Evolutionary conservation across 2,329 filamentous ascomycete genomes (phyloP).

Genomic region (Taxawa tesnikishii): DNA sequence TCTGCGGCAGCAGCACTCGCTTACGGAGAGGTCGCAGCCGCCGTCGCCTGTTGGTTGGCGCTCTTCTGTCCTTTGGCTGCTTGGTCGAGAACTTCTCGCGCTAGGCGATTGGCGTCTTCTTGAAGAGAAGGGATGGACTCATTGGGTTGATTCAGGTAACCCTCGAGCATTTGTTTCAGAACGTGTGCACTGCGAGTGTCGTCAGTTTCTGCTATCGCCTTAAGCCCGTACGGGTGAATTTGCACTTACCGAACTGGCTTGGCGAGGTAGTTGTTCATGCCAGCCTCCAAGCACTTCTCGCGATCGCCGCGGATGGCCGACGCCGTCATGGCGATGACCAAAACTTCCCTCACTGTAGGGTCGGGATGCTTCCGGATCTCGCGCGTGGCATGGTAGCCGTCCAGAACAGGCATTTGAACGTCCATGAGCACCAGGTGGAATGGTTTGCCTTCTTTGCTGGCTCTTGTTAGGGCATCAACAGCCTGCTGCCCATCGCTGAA

Average conservation of each 20-base stretch:
- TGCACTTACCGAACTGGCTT: conserved; percentile 65
- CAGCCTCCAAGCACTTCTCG: conserved; percentile 88
- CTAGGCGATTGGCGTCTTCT: conserved; percentile 31
- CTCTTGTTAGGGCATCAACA: conserved; percentile 68
- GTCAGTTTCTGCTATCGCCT: not conserved
- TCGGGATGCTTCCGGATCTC: conserved; percentile 66
- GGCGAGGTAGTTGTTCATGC: conserved; percentile 95
- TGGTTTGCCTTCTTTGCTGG: conserved; percentile 57
- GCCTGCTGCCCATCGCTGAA: conserved; percentile 85
- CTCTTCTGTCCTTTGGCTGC: not conserved
- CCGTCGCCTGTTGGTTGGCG: too few relatives aligned
- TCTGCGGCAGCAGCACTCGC: too few relatives aligned
- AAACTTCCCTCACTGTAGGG: conserved; percentile 63
- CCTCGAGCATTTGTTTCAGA: conserved; percentile 69
- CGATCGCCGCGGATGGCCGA: conserved; percentile 88
- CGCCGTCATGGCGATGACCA: conserved; percentile 97
- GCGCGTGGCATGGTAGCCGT: conserved; percentile 84
- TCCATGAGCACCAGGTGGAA: conserved; percentile 94
- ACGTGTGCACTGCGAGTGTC: conserved; percentile 46
- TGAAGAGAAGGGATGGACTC: conserved; percentile 32
- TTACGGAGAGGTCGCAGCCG: too few relatives aligned
- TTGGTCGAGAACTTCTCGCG: conserved; percentile 19
- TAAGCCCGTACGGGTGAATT: not conserved
- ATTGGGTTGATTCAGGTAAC: conserved; percentile 44
- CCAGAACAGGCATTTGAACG: conserved; percentile 87